A percentile compares a stretch with the other conserved stretches of the same genome.
These are phyloP conservation scores for Striga hermonthica DNA, from an alignment of 305 asterid genomes.

Conservation along the genomic window DNA sequence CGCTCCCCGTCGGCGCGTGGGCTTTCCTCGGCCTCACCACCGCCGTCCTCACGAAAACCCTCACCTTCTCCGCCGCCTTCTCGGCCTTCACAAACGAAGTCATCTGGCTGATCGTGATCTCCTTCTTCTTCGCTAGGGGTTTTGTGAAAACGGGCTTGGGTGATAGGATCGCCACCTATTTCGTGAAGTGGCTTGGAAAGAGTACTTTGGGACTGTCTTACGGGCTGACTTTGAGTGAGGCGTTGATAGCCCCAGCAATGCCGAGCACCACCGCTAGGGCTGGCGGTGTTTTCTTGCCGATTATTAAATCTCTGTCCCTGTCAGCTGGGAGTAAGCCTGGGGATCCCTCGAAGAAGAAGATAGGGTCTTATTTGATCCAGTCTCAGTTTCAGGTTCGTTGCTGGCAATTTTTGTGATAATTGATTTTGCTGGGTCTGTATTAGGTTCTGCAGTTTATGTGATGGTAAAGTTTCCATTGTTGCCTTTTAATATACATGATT, in stretches of 20 bases:
- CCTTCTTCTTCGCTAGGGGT: slow-evolving; percentile 90
- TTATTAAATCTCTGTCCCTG: slow-evolving; percentile 77
- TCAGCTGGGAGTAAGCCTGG: slow-evolving; percentile 83
- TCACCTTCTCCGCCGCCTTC: slow-evolving; percentile 66
- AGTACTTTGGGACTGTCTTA: slow-evolving; percentile 91
- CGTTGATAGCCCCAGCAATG: slow-evolving; percentile 96
- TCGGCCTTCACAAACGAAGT: slow-evolving; percentile 88
- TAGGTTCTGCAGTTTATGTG: slow-evolving; percentile 19
- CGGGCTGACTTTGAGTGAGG: slow-evolving; percentile 88
- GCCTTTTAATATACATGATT: too few species aligned
- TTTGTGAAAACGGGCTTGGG: slow-evolving; percentile 90
- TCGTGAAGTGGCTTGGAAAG: slow-evolving; percentile 89
- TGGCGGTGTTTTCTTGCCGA: slow-evolving; percentile 91
- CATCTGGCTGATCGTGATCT: slow-evolving; percentile 86
- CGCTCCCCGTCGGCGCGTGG: slow-evolving; percentile 96
- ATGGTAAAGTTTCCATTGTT: too few species aligned
- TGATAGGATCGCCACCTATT: slow-evolving; percentile 85
- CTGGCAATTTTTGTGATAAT: slow-evolving; percentile 1
- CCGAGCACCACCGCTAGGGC: slow-evolving; percentile 99
- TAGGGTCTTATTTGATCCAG: slow-evolving; percentile 76
- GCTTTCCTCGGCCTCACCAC: slow-evolving; percentile 83
- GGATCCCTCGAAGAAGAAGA: slow-evolving; percentile 70
- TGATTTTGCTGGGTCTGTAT: slow-evolving; percentile 7
- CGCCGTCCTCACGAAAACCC: slow-evolving; percentile 62
- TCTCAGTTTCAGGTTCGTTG: slow-evolving; percentile 88